These are phyloP conservation scores for Monotropa hypopitys DNA, from an alignment of 179 eudicot species.

Conservation along the genomic window DNA sequence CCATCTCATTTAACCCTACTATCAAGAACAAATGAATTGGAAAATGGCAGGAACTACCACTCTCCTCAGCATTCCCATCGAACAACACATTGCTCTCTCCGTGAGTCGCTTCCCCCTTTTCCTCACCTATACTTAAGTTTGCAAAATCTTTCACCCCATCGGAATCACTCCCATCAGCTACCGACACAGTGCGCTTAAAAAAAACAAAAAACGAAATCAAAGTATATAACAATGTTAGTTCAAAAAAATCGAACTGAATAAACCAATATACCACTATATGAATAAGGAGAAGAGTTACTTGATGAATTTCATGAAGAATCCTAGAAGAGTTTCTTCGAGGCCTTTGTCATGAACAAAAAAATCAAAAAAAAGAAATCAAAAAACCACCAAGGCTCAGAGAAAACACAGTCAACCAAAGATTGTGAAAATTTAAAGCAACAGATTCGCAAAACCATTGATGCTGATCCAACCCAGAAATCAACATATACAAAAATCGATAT, in stretches of 20 bases:
- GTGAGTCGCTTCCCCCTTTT: neutral
- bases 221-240: neutral
- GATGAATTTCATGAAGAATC: slow-evolving; percentile 34
- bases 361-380: too few relatives aligned
- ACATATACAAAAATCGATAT: too few relatives aligned
- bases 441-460: too few relatives aligned
- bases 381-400: too few relatives aligned
- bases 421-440: too few relatives aligned
- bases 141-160: slow-evolving; percentile 50
- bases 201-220: slow-evolving; percentile 30
- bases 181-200: slow-evolving; percentile 7
- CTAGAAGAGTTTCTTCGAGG: slow-evolving; percentile 31
- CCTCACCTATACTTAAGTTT: slow-evolving; percentile 33
- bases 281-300: slow-evolving; percentile 27
- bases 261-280: neutral
- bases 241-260: neutral
- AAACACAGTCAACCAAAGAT: too few relatives aligned
- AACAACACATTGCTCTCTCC: neutral
- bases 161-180: slow-evolving; percentile 30
- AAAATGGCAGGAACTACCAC: slow-evolving; percentile 1
- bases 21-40: slow-evolving; percentile 13
- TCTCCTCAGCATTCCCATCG: slow-evolving; percentile 11
- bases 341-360: slow-evolving; percentile 48
- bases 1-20: slow-evolving; percentile 17
- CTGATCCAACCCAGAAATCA: too few relatives aligned